Evolutionary conservation across 1,284 basidiomycete species (phyloP), one percentile per base, ranked within the genome.

Genomic region (Cryptococcus neoformans): DNA sequence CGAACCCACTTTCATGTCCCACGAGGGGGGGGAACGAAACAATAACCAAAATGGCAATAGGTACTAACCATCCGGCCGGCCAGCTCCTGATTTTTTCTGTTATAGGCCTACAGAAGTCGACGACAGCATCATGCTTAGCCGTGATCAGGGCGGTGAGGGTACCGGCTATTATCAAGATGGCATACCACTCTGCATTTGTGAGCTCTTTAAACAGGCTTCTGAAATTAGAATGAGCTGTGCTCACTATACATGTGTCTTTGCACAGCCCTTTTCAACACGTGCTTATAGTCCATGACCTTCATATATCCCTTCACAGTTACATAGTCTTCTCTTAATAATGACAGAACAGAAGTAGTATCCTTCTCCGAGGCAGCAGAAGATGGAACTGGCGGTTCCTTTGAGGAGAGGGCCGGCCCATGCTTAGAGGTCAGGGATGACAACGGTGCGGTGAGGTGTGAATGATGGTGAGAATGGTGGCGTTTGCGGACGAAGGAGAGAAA

Each of bases 11-110:
- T 48, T 74, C 72, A 56, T 74, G 72, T 2, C 71, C 74, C 1
- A 74, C 63, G 0, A 76, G 59, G 2, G 73, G 74, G 1, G 74
- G 74, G 38, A 68, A 68, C 3, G 62, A 64, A 6, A 68, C 40
- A 37, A 68, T 49, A 48, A 68, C 54, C 35, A 68, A 55, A 10
- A 64, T 40, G 3, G 56, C 62, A 8, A 73, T 59, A 10, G 74
- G 74, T 36, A 76, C 72, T 44, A 75, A 40, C 65, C 66, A 76
- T 4, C 74, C 74, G 11, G 58, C 73, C 1, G 74, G 74, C 71
- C 70, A 74, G 4, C 36, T 50, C 28, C 68, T 51, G 38, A 76
- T 70, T 9, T 49, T 62, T n/a, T 55, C 35, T 0, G 65, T 68
- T 8, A 72, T 59, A 6, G 72, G 72, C 36, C 57, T 50, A 46